Conservation (phyloP, 257 asterid species). For the Orobanche coerulescens region DNA sequence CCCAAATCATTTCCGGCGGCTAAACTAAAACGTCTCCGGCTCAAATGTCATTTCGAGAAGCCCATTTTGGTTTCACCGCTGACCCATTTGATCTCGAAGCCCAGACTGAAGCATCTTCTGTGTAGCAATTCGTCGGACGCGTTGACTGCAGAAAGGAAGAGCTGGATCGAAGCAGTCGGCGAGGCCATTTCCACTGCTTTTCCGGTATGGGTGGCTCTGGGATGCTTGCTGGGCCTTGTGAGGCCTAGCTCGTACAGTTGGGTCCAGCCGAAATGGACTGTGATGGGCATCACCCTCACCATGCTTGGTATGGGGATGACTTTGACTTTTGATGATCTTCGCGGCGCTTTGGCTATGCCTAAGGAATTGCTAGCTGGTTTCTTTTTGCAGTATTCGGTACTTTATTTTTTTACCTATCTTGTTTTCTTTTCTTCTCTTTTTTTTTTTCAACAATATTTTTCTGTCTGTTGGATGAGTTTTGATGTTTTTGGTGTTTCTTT, state of each 20-base stretch:
- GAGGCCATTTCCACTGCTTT: conserved; percentile 69
- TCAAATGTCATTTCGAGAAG: conserved; percentile 21
- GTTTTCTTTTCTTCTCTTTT: neutral
- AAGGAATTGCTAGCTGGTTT: conserved; percentile 66
- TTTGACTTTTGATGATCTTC: conserved; percentile 75
- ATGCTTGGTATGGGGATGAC: conserved; percentile 99
- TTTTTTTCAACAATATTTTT: too few relatives aligned
- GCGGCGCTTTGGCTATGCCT: conserved; percentile 83
- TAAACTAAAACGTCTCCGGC: conserved; percentile 6
- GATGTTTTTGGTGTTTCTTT: neutral
- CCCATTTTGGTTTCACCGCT: conserved; percentile 15
- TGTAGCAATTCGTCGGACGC: conserved; percentile 50
- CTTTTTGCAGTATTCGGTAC: conserved; percentile 70
- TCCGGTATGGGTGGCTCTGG: conserved; percentile 82
- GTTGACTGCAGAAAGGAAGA: conserved; percentile 29
- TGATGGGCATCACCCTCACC: conserved; percentile 75
- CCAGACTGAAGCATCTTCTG: conserved; percentile 23
- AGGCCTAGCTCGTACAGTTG: conserved; percentile 59
- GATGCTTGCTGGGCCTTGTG: conserved; percentile 67
- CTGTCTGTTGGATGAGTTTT: neutral
- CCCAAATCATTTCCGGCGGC: conserved; percentile 21
- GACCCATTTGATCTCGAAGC: neutral
- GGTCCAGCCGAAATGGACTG: conserved; percentile 76
- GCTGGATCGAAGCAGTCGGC: conserved; percentile 49
- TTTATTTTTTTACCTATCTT: neutral